Evolutionary conservation across 2,329 filamentous ascomycete genomes (phyloP), one percentile per base, ranked within the genome.

Genomic region (Ophiocordyceps unilateralis): DNA sequence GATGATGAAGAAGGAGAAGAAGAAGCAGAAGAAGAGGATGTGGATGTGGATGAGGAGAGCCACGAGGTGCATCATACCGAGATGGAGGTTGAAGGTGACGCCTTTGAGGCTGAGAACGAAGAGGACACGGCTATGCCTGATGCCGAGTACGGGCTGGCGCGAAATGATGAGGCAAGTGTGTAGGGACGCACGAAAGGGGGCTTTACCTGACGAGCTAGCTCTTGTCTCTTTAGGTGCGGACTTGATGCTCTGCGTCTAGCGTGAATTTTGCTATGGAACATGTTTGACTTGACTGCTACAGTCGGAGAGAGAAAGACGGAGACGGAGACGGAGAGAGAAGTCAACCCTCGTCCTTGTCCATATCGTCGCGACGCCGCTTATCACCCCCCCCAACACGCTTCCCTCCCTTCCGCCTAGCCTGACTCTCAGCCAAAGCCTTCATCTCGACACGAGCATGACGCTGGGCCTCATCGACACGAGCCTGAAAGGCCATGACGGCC

Each of bases 381-480:
- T 45, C 43, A 1, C 43, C 46, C 3, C 42, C 61, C 60, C 47
- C 65, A 58, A 39, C 64, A 56, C 42, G 69, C 61, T 44, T 64
- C 64, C 70, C 63, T 65, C 67, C 71, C 60, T 72, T 70, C 5
- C 17, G n/a, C 17, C 17, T 17, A 4, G 39, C 72, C 73, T 50
- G 72, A 73, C 56, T 78, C 48, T 93, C 85, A 43, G 83, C 73
- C 50, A 88, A 58, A 43, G 76, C 71, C 68, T 88, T 91, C 80
- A 94, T 83, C 62, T 93, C 80, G 44, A 72, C 75, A 41, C 83
- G 76, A 0, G 88, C 83, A 44, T 83, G 70, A 40, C 85, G 70
- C 58, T 94, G 86, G 0, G 88, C 88, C 59, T 93, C 85, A 45
- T 83, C 78, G 0, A 93, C 83, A 2, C 84, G 70, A 44, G 76